Base-by-base conservation (phyloP, 306 rosid genomes). In the Bauhinia variegata region DNA sequence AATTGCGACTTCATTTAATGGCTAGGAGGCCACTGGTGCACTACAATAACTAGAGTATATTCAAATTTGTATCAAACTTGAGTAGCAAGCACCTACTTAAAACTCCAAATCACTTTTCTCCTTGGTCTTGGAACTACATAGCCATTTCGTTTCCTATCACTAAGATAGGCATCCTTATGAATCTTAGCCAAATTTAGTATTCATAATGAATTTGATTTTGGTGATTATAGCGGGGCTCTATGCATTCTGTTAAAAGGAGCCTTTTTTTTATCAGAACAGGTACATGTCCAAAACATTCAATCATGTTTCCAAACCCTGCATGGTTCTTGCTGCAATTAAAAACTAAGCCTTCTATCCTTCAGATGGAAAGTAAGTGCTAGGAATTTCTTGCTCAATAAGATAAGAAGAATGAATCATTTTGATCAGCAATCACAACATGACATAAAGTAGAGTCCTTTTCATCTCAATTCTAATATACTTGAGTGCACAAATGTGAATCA, bases 401-500 rank as follows among this genome's bases (percentile, higher is more conserved):
- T 58, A 48, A 23, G 28, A 23, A 1, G 28, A 23, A 23, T 23
- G 28, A 23, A 23, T 23, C n/a, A 23, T 23, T 55, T 57, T 49
- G 30, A 17, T 47, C 36, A 14, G 37, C 57, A 18, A 59, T 73
- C 64, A 32, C 54, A 43, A 58, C 65, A 77, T 7, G 54, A 18
- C 61, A 54, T 54, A 55, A 17, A 48, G 53, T 17, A 63, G 37
- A 33, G 53, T 23, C 34, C 41, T 52, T 60, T 34, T 49, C 47
- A 55, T 67, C 43, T 47, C 16, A 14, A 47, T 57, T 57, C 48
- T 7, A 16, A 32, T 42, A 48, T 59, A 73, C 51, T 34, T 31
- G 48, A 58, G 53, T 72, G 72, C 54, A 80, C 63, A 64, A 67
- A 74, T 70, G 68, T 52, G 70, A 60, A 69, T 65, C 71, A 77